A percentile compares a stretch with the other conserved stretches of the same genome.
These are phyloP conservation scores for Neonectria ditissima DNA, from an alignment of 2,329 filamentous ascomycete genomes.

Conservation along the genomic window DNA sequence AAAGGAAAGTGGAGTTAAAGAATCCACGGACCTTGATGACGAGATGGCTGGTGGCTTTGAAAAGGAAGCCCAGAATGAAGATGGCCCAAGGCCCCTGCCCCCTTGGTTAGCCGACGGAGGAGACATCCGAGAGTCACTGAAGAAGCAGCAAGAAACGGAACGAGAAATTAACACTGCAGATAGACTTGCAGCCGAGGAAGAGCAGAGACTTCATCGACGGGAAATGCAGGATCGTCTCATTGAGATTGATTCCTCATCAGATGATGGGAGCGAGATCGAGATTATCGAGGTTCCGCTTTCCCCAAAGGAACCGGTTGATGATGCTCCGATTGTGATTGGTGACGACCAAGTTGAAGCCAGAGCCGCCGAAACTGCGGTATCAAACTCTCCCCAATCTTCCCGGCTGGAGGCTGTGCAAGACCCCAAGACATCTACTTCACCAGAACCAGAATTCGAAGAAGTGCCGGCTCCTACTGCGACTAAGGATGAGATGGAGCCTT, in stretches of 20 bases:
- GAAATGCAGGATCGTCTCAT: conserved; percentile 65
- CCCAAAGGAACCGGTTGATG: conserved; percentile 38
- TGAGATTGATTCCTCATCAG: conserved; percentile 72
- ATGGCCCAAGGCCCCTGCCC: conserved; percentile 71
- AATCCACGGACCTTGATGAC: conserved; percentile 49
- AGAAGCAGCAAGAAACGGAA: conserved; percentile 68
- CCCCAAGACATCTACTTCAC: neutral
- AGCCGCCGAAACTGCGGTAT: neutral
- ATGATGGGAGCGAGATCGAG: conserved; percentile 68
- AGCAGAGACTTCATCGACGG: conserved; percentile 60
- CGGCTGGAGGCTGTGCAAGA: neutral
- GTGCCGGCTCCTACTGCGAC: conserved; percentile 8
- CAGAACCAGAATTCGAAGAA: conserved; percentile 12
- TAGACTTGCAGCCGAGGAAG: conserved; percentile 66
- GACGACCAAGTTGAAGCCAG: conserved; percentile 25
- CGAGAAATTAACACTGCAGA: conserved; percentile 74
- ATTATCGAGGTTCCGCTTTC: conserved; percentile 63
- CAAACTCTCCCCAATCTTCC: neutral
- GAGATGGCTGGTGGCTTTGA: conserved; percentile 75
- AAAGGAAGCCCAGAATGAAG: conserved; percentile 56
- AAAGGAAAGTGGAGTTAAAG: conserved; percentile 40
- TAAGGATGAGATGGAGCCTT: neutral
- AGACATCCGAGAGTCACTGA: conserved; percentile 74
- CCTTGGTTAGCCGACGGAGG: conserved; percentile 78
- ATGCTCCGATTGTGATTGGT: conserved; percentile 9